Conservation (phyloP, 306 rosid genomes). For the Glycine latifolia region DNA sequence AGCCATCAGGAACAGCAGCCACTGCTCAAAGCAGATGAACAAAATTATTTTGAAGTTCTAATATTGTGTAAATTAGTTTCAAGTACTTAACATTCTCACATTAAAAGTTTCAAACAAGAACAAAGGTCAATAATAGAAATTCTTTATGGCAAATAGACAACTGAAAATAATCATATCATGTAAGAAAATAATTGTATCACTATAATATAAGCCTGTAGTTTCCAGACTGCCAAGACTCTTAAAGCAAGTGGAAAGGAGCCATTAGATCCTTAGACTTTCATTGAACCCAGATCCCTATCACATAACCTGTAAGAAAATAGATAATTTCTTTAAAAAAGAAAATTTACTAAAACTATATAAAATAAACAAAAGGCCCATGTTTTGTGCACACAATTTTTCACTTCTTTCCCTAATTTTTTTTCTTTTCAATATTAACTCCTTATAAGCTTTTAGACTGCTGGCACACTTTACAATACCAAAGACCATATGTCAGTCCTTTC, state of each 20-base stretch:
- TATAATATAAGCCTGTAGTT: conserved; percentile 13
- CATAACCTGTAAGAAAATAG: conserved; percentile 39
- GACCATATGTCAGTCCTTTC: conserved; percentile 11
- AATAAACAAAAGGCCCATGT: conserved; percentile 7
- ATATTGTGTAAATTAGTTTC: conserved; percentile 11
- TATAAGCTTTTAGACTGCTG: not conserved
- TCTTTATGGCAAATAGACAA: not conserved
- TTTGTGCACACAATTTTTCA: not conserved
- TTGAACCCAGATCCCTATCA: conserved; percentile 43
- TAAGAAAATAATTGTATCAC: not conserved
- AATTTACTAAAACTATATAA: not conserved
- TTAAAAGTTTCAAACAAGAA: conserved; percentile 36
- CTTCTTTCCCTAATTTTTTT: not conserved
- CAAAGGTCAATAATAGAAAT: not conserved
- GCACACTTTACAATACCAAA: conserved; percentile 7
- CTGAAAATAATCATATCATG: conserved; percentile 1
- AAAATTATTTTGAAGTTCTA: conserved; percentile 35
- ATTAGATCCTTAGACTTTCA: conserved; percentile 36
- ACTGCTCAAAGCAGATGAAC: conserved; percentile 64
- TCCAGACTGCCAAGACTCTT: conserved; percentile 27
- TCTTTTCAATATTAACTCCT: conserved; percentile 12
- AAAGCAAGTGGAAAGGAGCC: conserved; percentile 38
- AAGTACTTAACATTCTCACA: not conserved
- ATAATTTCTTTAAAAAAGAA: not conserved
- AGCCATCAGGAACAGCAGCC: conserved; percentile 92